These are phyloP conservation scores for Rauvolfia tetraphylla DNA, from an alignment of 257 asterid genomes.

Conservation along the genomic window DNA sequence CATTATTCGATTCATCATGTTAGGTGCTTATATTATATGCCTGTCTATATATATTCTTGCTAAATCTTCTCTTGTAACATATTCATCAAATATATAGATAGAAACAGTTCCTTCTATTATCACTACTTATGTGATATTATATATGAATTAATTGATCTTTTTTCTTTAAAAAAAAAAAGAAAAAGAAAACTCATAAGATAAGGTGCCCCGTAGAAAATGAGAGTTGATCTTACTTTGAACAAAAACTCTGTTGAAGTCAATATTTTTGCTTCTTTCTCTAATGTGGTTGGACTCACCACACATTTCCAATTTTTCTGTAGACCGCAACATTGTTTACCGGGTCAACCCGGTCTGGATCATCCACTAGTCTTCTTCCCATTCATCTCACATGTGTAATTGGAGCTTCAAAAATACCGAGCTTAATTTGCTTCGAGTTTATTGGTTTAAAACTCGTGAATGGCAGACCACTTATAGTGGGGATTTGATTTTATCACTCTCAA, in stretches of 20 bases:
- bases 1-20: too few species aligned
- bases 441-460: slow-evolving; percentile 7
- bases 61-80: too few species aligned
- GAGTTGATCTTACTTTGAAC: slow-evolving; percentile 5
- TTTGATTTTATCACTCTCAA: slow-evolving; percentile 13
- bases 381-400: neutral
- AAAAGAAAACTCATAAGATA: too few species aligned
- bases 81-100: too few species aligned
- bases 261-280: neutral
- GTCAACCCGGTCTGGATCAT: slow-evolving; percentile 5
- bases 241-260: neutral
- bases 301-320: neutral
- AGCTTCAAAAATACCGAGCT: neutral
- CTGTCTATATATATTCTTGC: too few species aligned
- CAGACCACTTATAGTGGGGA: slow-evolving; percentile 18
- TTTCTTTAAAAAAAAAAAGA: too few species aligned
- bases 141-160: too few species aligned
- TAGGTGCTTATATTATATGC: too few species aligned
- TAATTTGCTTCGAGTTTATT: too few species aligned
- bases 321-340: neutral
- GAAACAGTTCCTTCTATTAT: too few species aligned
- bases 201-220: neutral
- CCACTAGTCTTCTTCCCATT: neutral
- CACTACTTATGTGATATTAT: too few species aligned
- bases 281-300: neutral